phyloP scores from a whole-genome alignment of 2,329 filamentous ascomycete genomes.

The Aspergillus phoenicis region DNA sequence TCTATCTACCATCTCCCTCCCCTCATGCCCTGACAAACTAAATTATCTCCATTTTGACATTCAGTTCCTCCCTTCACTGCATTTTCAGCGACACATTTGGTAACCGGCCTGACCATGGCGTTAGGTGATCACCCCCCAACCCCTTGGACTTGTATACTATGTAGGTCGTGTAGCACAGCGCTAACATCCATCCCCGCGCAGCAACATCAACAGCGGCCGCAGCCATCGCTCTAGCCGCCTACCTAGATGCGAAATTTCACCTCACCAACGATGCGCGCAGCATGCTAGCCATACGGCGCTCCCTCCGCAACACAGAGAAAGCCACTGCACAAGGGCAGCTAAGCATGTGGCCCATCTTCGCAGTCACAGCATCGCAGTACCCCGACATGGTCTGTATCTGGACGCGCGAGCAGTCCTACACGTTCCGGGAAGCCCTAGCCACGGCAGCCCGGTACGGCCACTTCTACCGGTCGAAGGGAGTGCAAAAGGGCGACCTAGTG shows the following conservation, averaged over 20 bases:
- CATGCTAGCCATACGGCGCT: slow-evolving; percentile 49
- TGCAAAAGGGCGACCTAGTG: slow-evolving; percentile 63
- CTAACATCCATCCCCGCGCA: not conserved
- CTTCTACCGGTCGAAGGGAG: slow-evolving; percentile 62
- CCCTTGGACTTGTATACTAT: too few relatives aligned
- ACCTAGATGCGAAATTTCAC: slow-evolving; percentile 67
- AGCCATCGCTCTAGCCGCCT: slow-evolving; percentile 33
- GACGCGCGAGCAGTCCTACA: slow-evolving; percentile 64
- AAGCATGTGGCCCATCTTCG: slow-evolving; percentile 69
- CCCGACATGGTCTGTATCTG: slow-evolving; percentile 65
- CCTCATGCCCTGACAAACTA: too few relatives aligned
- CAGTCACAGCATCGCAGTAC: slow-evolving; percentile 55
- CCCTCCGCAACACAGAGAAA: slow-evolving; percentile 50
- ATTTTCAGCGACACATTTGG: not conserved
- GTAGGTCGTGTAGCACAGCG: too few relatives aligned
- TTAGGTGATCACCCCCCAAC: not conserved
- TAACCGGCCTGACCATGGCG: not conserved
- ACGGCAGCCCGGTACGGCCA: slow-evolving; percentile 63
- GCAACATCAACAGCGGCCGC: slow-evolving; percentile 24
- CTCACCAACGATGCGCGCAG: slow-evolving; percentile 61
- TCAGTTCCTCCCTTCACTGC: not conserved
- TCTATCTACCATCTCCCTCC: too few relatives aligned
- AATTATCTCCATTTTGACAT: not conserved
- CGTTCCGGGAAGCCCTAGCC: slow-evolving; percentile 60
- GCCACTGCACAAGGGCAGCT: slow-evolving; percentile 54